These are phyloP conservation scores for Paraphaeosphaeria sporulosa DNA, from an alignment of 2,329 filamentous ascomycete genomes.

Conservation along the genomic window DNA sequence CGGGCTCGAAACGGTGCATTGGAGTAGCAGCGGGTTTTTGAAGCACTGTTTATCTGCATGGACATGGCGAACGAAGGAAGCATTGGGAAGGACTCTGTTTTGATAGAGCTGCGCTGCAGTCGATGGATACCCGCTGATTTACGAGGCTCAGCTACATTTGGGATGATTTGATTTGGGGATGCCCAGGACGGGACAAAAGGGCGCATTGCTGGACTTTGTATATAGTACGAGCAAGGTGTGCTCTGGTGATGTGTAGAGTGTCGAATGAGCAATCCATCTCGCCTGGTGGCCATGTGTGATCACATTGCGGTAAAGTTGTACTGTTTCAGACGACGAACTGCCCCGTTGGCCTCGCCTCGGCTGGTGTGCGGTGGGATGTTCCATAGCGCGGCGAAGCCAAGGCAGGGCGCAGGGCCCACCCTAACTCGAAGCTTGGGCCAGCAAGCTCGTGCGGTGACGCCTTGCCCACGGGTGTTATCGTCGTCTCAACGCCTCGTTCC, in stretches of 20 bases:
- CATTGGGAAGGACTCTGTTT: slow-evolving; percentile 17
- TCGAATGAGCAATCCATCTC: not conserved
- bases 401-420: not conserved
- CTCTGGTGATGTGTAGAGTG: not conserved
- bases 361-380: not conserved
- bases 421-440: slow-evolving; percentile 30
- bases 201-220: not conserved
- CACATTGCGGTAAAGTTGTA: too few species aligned
- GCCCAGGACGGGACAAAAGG: slow-evolving; percentile 18
- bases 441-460: slow-evolving; percentile 19
- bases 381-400: not conserved
- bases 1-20: slow-evolving; percentile 24
- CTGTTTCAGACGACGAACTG: not conserved
- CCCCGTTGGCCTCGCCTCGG: not conserved
- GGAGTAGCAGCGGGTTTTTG: slow-evolving; percentile 3
- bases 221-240: not conserved
- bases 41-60: slow-evolving; percentile 30
- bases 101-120: slow-evolving; percentile 21
- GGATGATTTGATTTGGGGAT: slow-evolving; percentile 12
- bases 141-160: slow-evolving; percentile 26
- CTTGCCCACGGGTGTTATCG: slow-evolving; percentile 34
- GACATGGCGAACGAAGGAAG: slow-evolving; percentile 27
- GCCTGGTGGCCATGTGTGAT: too few species aligned
- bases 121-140: slow-evolving; percentile 41
- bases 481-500: slow-evolving; percentile 31